A percentile compares a stretch with the other conserved stretches of the same genome.
These are phyloP conservation scores for Aegle marmelos DNA, from an alignment of 345 rosid species.

Conservation along the genomic window DNA sequence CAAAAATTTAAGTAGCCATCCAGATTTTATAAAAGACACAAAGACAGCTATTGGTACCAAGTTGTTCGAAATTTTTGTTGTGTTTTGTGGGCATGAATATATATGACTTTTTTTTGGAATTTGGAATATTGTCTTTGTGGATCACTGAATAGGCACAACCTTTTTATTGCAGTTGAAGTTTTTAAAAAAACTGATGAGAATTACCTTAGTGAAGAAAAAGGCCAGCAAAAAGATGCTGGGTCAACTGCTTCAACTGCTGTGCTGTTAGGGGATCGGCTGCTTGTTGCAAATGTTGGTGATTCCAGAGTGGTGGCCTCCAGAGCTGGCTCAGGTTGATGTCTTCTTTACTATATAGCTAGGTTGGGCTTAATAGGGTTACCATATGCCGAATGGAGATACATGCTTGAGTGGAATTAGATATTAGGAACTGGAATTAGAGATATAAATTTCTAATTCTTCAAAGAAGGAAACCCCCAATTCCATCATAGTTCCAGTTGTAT, in stretches of 20 bases:
- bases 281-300: constrained; percentile 72
- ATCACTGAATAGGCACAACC: not conserved
- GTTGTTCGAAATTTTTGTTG: not conserved
- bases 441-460: not conserved
- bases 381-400: not conserved
- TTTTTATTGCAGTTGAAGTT: constrained; percentile 39
- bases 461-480: not conserved
- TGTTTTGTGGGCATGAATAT: not conserved
- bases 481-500: not conserved
- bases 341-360: not conserved
- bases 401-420: not conserved
- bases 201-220: constrained; percentile 43
- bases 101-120: not conserved
- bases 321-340: constrained; percentile 47
- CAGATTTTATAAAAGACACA: constrained; percentile 38
- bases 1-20: constrained; percentile 45
- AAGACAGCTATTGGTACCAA: constrained; percentile 46
- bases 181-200: constrained; percentile 42
- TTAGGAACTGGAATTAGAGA: not conserved
- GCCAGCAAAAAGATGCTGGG: constrained; percentile 46
- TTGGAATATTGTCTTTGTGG: not conserved
- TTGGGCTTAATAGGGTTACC: not conserved
- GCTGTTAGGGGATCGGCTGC: constrained; percentile 41
- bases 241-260: constrained; percentile 59
- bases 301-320: constrained; percentile 54